phyloP scores from a whole-genome alignment of 176 grass and related monocot genomes.

The Avena insularis region DNA sequence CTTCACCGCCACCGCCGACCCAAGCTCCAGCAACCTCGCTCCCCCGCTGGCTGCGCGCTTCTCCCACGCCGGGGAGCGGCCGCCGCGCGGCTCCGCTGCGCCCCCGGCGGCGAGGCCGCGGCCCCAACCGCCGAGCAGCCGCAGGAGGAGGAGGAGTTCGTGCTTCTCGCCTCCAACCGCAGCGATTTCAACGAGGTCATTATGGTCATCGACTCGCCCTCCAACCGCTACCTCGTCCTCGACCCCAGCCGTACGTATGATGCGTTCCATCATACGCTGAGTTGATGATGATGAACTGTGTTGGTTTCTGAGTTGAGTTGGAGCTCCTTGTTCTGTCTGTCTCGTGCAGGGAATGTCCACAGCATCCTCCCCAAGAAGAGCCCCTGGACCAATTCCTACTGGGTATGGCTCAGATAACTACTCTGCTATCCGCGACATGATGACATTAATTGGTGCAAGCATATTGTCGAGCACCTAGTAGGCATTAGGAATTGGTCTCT shows the following conservation, averaged over 20 bases:
- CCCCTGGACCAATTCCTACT: slow-evolving; percentile 92
- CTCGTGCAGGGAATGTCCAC: slow-evolving; percentile 71
- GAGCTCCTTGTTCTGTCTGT: slow-evolving; percentile 10
- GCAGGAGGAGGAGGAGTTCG: slow-evolving; percentile 52
- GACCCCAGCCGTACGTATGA: slow-evolving; percentile 66
- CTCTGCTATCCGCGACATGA: not conserved
- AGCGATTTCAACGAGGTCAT: slow-evolving; percentile 78
- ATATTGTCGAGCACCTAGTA: not conserved
- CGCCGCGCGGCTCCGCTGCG: slow-evolving; percentile 9
- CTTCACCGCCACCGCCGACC: not conserved
- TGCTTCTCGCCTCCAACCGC: slow-evolving; percentile 50
- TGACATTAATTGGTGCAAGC: not conserved
- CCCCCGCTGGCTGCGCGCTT: not conserved
- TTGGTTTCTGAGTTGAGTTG: slow-evolving; percentile 21
- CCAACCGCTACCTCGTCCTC: slow-evolving; percentile 69
- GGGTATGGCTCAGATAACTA: slow-evolving; percentile 51
- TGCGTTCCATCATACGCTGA: not conserved
- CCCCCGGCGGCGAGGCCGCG: slow-evolving; percentile 40
- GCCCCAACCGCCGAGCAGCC: not conserved
- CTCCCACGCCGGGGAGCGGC: not conserved
- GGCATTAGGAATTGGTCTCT: not conserved
- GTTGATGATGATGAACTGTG: not conserved
- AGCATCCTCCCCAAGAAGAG: slow-evolving; percentile 76
- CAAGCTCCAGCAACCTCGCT: not conserved
- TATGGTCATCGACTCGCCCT: slow-evolving; percentile 73